Evolutionary conservation across 2,329 filamentous ascomycete species (phyloP).

Genomic region (Ascosphaera pollenicola): DNA sequence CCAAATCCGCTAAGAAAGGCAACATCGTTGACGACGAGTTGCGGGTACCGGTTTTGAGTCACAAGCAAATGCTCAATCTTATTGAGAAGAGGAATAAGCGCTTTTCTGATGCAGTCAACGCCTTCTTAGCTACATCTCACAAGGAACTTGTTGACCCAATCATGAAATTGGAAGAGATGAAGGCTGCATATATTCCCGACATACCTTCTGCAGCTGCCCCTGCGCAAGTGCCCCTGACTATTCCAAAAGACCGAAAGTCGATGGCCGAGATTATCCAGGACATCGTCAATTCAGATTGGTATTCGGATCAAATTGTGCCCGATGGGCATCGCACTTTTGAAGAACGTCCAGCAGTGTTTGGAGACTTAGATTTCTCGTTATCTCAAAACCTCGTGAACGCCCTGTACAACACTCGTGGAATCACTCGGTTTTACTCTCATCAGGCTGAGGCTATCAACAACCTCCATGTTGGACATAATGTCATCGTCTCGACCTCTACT

Average conservation of each 20-base stretch:
- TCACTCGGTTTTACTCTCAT: slow-evolving; percentile 71
- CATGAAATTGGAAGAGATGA: slow-evolving; percentile 36
- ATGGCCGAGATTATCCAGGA: slow-evolving; percentile 73
- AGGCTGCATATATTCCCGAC: slow-evolving; percentile 38
- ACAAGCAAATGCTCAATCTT: slow-evolving; percentile 71
- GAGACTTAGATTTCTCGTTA: slow-evolving; percentile 63
- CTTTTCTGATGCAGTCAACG: slow-evolving; percentile 55
- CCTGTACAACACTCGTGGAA: slow-evolving; percentile 74
- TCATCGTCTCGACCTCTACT: slow-evolving; percentile 86
- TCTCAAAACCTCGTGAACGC: slow-evolving; percentile 92
- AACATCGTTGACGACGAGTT: slow-evolving; percentile 56
- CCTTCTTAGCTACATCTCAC: slow-evolving; percentile 53
- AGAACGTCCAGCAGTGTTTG: slow-evolving; percentile 58
- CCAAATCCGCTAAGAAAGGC: slow-evolving; percentile 43
- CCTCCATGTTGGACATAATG: slow-evolving; percentile 57
- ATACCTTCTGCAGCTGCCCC: slow-evolving; percentile 17
- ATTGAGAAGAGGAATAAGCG: slow-evolving; percentile 80
- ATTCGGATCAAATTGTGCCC: slow-evolving; percentile 77
- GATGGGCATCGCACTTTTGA: slow-evolving; percentile 85
- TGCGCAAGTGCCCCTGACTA: slow-evolving; percentile 39
- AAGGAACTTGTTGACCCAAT: slow-evolving; percentile 44
- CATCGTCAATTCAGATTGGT: slow-evolving; percentile 66
- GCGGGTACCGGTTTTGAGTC: slow-evolving; percentile 80
- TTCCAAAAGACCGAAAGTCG: slow-evolving; percentile 57
- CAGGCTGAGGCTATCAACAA: slow-evolving; percentile 88